Conservation (phyloP, 495 filamentous ascomycete genomes). For the Lophiotrema nucula region DNA sequence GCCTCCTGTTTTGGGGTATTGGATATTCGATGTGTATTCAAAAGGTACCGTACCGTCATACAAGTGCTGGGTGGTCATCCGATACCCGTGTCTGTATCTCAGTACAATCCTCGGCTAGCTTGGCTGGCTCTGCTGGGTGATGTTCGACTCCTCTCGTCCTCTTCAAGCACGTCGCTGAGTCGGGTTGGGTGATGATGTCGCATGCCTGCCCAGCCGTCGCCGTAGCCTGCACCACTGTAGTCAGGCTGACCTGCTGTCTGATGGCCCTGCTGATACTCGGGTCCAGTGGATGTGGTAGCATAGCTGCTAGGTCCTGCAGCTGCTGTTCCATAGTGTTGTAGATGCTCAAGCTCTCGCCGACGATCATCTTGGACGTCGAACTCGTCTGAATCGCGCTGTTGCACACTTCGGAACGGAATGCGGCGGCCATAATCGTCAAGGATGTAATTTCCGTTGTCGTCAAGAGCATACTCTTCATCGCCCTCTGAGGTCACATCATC, state of each 20-base stretch:
- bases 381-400: conserved; percentile 45
- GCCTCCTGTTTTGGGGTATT: no score
- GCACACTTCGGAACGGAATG: conserved; percentile 41
- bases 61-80: no score
- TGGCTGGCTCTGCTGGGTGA: conserved; percentile 34
- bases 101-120: conserved; percentile 37
- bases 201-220: conserved; percentile 71
- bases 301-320: conserved; percentile 30
- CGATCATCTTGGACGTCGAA: conserved; percentile 52
- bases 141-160: conserved; percentile 68
- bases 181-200: conserved; percentile 93
- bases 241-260: conserved; percentile 39
- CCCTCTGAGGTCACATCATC: conserved; percentile 51
- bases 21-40: no score
- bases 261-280: conserved; percentile 15
- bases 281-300: conserved; percentile 30
- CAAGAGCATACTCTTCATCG: conserved; percentile 57
- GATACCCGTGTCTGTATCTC: conserved; percentile 11
- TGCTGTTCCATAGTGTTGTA: conserved; percentile 46
- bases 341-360: conserved; percentile 49
- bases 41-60: no score
- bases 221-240: conserved; percentile 66
- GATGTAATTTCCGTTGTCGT: conserved; percentile 49
- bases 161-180: conserved; percentile 90
- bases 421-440: conserved; percentile 48